Percentiles rank a stretch among this genome's conserved stretches.
Conservation (phyloP, 2,329 filamentous ascomycete genomes). For the Drechslerella stenobrocha region DNA sequence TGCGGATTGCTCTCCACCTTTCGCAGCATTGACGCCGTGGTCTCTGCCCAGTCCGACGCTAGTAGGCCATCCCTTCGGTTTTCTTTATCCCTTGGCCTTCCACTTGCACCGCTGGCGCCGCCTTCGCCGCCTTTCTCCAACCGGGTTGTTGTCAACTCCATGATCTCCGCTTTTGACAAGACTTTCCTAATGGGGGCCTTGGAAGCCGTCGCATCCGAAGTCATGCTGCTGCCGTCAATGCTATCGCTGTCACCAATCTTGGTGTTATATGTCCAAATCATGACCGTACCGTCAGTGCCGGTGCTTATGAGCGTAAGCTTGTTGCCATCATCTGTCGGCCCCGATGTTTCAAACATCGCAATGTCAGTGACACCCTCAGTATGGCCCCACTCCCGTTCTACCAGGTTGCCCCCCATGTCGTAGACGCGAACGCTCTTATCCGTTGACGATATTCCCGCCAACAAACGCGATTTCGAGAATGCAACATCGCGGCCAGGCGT, state of each 20-base stretch:
- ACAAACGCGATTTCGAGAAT: constrained; percentile 63
- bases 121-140: constrained; percentile 38
- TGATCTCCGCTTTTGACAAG: constrained; percentile 81
- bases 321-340: constrained; percentile 60
- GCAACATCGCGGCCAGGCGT: constrained; percentile 65
- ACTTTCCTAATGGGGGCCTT: constrained; percentile 80
- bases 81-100: constrained; percentile 33
- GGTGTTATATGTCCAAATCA: constrained; percentile 67
- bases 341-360: constrained; percentile 66
- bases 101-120: constrained; percentile 26
- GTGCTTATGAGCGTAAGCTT: constrained; percentile 67
- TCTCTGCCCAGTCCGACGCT: constrained; percentile 33
- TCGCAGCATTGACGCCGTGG: constrained; percentile 4
- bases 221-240: constrained; percentile 54
- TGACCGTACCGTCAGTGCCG: constrained; percentile 77
- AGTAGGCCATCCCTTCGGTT: constrained; percentile 40
- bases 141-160: constrained; percentile 64
- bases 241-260: constrained; percentile 42
- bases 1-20: constrained; percentile 28
- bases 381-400: constrained; percentile 91
- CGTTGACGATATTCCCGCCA: constrained; percentile 87
- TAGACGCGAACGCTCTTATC: constrained; percentile 96
- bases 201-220: constrained; percentile 60
- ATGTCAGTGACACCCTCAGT: constrained; percentile 91
- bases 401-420: constrained; percentile 73